Conservation (phyloP, 2,329 filamentous ascomycete species). For the Emmonsiellopsis sp. region DNA sequence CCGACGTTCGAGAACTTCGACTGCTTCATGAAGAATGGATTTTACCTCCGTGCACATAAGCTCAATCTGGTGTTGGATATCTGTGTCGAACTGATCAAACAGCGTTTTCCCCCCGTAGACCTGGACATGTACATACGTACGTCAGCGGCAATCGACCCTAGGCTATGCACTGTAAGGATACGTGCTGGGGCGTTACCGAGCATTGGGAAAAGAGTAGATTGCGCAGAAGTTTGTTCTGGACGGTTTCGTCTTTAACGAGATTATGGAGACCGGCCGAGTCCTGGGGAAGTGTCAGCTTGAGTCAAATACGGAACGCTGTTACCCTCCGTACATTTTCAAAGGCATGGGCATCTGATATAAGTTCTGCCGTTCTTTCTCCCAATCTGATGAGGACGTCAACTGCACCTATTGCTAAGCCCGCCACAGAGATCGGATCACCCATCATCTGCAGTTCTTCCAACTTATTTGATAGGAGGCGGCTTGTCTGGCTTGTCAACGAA, state of each 20-base stretch:
- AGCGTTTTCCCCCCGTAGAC: slow-evolving; percentile 3
- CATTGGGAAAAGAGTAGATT: background rate
- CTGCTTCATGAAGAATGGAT: slow-evolving; percentile 7
- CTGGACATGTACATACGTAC: too few relatives aligned
- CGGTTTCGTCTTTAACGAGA: slow-evolving; percentile 8
- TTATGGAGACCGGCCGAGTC: too few relatives aligned
- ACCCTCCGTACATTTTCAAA: slow-evolving; percentile 7
- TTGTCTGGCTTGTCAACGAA: too few relatives aligned
- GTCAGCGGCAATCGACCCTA: too few relatives aligned
- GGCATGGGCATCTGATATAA: slow-evolving; percentile 9
- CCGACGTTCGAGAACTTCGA: slow-evolving; percentile 3
- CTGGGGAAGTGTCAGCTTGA: too few relatives aligned
- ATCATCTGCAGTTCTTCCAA: too few relatives aligned
- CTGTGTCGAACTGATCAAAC: slow-evolving; percentile 10
- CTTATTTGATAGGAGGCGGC: too few relatives aligned
- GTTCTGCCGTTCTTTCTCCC: slow-evolving; percentile 10
- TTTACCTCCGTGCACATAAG: slow-evolving; percentile 5
- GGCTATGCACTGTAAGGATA: too few relatives aligned
- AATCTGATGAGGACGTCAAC: slow-evolving; percentile 12
- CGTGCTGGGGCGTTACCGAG: too few relatives aligned
- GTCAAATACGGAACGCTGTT: too few relatives aligned
- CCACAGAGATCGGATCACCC: background rate
- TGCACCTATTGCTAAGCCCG: slow-evolving; percentile 8
- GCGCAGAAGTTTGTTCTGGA: slow-evolving; percentile 6
- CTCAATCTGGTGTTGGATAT: slow-evolving; percentile 11